Base-by-base conservation (phyloP, 2,329 filamentous ascomycete species). In the Stemphylium vesicarium region DNA sequence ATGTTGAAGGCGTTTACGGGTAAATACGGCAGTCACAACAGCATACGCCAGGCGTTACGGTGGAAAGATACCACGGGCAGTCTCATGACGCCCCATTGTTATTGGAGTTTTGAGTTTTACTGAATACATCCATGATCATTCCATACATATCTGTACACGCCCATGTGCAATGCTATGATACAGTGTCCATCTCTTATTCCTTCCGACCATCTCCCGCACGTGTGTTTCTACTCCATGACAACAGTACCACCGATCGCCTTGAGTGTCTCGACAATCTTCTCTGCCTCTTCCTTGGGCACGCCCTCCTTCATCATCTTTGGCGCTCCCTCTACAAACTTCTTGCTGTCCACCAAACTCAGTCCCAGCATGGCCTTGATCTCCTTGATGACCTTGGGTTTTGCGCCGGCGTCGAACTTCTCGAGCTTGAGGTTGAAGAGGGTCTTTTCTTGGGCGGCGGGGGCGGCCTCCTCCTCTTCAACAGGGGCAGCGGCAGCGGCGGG, bases 371-470 rank as follows among this genome's bases (percentile, higher is more conserved):
- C 88, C 88, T 99, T 99, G 82, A 99, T 85, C 83, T 99, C 95
- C 86, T 99, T 99, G 85, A 99, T 99, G 71, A 99, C 84, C 89
- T 99, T 99, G 71, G 96, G 92, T 84, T 99, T 99, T 63, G 94
- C 82, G 45, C 80, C 84, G 24, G 92, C 84, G 48, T 99, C 96
- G 76, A 98, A 96, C 32, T 89, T 89, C 78, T 91, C 85, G 61
- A 99, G 88, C 83, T 97, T 98, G 64, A 99, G 80, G 77, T 90
- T 96, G 85, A 99, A 99, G 59, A 99, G 85, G 4, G 94, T 98
- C 86, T 98, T 96, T 78, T 95, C 92, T 66, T 92, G 88, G 35
- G 89, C 90, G 2, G 92, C 91, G 32, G 94, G 92, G 1, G 91
- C 91, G 57, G 95, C 93, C 74, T 97, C 92, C 64, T 89, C 90